These are phyloP conservation scores for Erythrophleum fordii DNA, from an alignment of 306 rosid genomes.

Conservation along the genomic window DNA sequence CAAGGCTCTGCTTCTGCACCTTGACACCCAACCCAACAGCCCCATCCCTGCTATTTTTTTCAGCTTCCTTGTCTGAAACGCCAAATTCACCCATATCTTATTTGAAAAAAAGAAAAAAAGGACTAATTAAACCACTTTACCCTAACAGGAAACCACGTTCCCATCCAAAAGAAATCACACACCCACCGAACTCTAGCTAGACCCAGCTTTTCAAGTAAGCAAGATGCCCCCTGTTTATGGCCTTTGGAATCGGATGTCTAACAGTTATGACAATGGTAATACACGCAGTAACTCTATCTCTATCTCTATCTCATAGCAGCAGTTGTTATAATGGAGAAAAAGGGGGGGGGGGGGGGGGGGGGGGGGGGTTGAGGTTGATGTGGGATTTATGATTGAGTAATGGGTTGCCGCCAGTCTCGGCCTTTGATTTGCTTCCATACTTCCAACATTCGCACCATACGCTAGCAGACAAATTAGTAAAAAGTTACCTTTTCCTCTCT, in stretches of 20 bases:
- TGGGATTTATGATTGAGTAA: constrained; percentile 50
- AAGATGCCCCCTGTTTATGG: constrained; percentile 33
- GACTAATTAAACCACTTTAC: constrained; percentile 26
- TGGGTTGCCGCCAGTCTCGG: constrained; percentile 84
- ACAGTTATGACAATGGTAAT: background rate
- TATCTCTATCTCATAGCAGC: constrained; percentile 21
- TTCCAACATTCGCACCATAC: constrained; percentile 87
- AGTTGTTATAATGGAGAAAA: constrained; percentile 37
- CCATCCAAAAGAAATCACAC: constrained; percentile 15
- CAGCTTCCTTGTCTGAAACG: constrained; percentile 45
- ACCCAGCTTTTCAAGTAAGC: constrained; percentile 23
- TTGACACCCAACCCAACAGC: constrained; percentile 46
- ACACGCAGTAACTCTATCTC: background rate
- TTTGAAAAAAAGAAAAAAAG: background rate
- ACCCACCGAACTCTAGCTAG: background rate
- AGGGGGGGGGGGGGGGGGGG: background rate
- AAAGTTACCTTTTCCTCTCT: constrained; percentile 33
- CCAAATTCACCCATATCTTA: constrained; percentile 45
- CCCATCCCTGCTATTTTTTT: background rate
- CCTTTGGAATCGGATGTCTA: background rate
- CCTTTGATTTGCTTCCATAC: constrained; percentile 83
- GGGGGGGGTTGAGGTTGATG: constrained; percentile 35
- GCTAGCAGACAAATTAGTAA: constrained; percentile 58
- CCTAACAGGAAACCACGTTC: constrained; percentile 31
- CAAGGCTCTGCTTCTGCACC: constrained; percentile 37